Conservation (phyloP, 2,329 filamentous ascomycete genomes). For the Aureobasidium musti region DNA sequence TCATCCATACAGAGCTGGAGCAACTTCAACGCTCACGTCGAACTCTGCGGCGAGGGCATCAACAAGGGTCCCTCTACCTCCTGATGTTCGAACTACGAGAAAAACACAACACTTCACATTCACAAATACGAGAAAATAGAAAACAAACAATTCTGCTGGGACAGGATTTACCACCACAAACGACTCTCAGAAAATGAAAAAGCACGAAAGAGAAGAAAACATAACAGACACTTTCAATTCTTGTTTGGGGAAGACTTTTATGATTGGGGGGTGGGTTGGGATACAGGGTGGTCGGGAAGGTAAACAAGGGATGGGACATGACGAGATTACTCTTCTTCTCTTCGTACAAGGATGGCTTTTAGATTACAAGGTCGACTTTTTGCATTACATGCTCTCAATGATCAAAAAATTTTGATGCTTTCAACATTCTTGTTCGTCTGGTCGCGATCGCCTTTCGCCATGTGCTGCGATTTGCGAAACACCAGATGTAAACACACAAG, state of each 20-base stretch:
- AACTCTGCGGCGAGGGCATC: conserved; percentile 39
- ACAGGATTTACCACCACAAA: background rate
- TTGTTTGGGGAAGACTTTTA: conserved; percentile 8
- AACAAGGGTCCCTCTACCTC: conserved; percentile 28
- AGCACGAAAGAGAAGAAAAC: background rate
- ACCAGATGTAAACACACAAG: too few species aligned
- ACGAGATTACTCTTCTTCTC: background rate
- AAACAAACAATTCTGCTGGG: background rate
- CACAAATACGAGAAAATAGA: background rate
- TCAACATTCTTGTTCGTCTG: too few species aligned
- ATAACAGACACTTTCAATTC: background rate
- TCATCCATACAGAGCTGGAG: conserved; percentile 32
- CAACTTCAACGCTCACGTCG: conserved; percentile 44
- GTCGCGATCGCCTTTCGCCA: too few species aligned
- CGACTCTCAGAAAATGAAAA: too few species aligned
- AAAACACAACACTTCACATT: background rate
- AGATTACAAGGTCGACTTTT: background rate
- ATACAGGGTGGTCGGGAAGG: background rate
- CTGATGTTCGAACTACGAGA: background rate
- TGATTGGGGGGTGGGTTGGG: background rate
- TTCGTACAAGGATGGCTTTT: background rate
- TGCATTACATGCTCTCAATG: background rate
- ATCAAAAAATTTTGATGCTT: too few species aligned
- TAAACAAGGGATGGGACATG: background rate
- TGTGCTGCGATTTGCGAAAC: too few species aligned